A percentile compares a stretch with the other conserved stretches of the same genome.
Conservation (phyloP, 768 basidiomycete species). For the Mycena rosella region DNA sequence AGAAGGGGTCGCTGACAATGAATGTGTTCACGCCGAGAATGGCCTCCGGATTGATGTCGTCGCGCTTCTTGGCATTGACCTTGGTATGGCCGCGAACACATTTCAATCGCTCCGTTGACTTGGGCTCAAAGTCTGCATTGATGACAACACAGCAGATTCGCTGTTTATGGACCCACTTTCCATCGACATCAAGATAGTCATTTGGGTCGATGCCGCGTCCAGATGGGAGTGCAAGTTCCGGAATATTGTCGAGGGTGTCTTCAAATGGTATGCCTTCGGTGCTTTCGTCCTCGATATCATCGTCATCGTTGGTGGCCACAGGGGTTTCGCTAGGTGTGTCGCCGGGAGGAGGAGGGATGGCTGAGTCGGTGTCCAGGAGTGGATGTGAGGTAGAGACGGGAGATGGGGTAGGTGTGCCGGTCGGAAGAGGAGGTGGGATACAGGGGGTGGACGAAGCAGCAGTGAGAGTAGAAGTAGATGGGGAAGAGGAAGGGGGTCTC, state of each 20-base stretch:
- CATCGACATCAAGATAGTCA: slow-evolving; percentile 5
- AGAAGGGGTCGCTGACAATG: slow-evolving; percentile 23
- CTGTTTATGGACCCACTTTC: slow-evolving; percentile 20
- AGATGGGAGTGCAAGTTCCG: slow-evolving; percentile 21
- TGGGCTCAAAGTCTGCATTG: slow-evolving; percentile 10
- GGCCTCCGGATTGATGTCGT: slow-evolving; percentile 16
- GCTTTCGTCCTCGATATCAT: slow-evolving; percentile 28
- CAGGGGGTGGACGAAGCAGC: too few species aligned
- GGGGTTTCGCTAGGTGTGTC: not conserved
- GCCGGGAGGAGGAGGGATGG: too few species aligned
- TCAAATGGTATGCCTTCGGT: slow-evolving; percentile 40
- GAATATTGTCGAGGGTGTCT: slow-evolving; percentile 42
- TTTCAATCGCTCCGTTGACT: slow-evolving; percentile 4
- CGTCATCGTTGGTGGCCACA: slow-evolving; percentile 15
- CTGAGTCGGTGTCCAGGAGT: too few species aligned
- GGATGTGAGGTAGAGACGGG: too few species aligned
- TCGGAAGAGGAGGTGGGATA: too few species aligned
- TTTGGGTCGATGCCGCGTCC: slow-evolving; percentile 11
- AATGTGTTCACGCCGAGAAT: slow-evolving; percentile 8
- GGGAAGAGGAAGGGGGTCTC: too few species aligned
- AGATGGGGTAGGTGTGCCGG: too few species aligned
- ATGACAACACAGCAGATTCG: slow-evolving; percentile 15
- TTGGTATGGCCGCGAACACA: slow-evolving; percentile 10
- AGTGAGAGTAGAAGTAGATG: too few species aligned
- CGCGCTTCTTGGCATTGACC: slow-evolving; percentile 10